phyloP scores from a whole-genome alignment of 306 rosid genomes.

The Gastrolobium villosum region DNA sequence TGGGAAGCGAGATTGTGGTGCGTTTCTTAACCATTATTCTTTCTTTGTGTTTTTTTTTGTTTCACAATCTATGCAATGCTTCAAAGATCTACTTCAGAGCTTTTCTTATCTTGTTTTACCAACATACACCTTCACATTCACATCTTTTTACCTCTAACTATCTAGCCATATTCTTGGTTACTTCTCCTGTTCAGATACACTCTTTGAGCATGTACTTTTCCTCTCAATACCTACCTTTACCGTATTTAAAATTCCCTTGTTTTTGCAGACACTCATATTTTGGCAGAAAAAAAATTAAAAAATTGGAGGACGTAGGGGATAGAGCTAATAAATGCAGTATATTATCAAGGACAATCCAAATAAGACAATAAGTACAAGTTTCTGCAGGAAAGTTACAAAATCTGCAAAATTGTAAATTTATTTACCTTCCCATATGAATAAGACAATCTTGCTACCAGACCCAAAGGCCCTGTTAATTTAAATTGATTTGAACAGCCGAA shows the following conservation, averaged over 20 bases:
- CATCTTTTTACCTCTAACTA: constrained; percentile 21
- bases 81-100: background rate
- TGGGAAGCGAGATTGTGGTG: no score
- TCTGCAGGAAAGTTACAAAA: background rate
- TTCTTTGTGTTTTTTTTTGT: no score
- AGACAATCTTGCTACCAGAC: constrained; percentile 19
- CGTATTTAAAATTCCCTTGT: constrained; percentile 13
- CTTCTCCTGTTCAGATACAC: background rate
- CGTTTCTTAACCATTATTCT: no score
- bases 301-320: background rate
- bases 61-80: no score
- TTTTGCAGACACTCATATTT: constrained; percentile 6
- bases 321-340: constrained; percentile 14
- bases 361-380: background rate
- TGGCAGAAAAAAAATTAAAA: background rate
- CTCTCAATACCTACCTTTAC: background rate
- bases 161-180: background rate
- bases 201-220: background rate
- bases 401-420: background rate
- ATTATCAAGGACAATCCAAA: background rate
- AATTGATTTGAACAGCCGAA: background rate
- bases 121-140: background rate
- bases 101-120: constrained; percentile 4
- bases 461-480: constrained; percentile 11
- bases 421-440: constrained; percentile 11